Percentiles rank a stretch among this genome's conserved stretches.
phyloP scores from a whole-genome alignment of 78 protist species.

The Emiliania huxleyi region DNA sequence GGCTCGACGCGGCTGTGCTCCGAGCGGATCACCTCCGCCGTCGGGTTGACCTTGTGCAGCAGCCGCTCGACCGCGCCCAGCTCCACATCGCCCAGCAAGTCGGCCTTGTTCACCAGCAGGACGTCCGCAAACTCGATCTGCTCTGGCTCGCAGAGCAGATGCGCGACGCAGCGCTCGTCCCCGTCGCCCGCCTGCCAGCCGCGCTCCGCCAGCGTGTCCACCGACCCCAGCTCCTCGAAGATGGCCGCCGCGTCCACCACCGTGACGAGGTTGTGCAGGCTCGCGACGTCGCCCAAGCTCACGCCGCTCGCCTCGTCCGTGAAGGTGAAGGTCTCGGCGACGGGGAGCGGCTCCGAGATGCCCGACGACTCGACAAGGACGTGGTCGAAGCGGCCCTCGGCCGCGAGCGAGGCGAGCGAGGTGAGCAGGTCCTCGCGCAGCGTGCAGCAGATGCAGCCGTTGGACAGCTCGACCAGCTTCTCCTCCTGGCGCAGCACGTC shows the following conservation, averaged over 20 bases:
- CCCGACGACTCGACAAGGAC: not conserved
- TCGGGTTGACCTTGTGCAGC: not conserved
- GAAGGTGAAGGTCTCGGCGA: slow-evolving; percentile 84
- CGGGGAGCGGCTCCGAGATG: no score
- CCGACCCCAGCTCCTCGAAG: not conserved
- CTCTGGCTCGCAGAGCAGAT: slow-evolving; percentile 80
- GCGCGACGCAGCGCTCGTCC: slow-evolving; percentile 61
- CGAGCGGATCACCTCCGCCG: not conserved
- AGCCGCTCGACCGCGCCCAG: not conserved
- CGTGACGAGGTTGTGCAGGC: slow-evolving; percentile 65
- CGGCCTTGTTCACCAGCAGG: slow-evolving; percentile 80
- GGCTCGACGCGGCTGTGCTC: not conserved
- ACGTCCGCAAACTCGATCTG: slow-evolving; percentile 85
- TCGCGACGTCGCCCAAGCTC: no score
- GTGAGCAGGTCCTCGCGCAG: no score
- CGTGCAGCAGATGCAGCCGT: no score
- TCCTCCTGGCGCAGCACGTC: slow-evolving; percentile 41
- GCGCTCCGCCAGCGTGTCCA: not conserved
- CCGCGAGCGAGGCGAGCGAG: not conserved
- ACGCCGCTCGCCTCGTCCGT: slow-evolving; percentile 7
- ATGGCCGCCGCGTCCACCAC: slow-evolving; percentile 65
- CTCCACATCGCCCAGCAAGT: no score
- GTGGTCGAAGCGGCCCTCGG: not conserved
- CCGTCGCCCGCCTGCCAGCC: not conserved
- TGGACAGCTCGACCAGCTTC: slow-evolving; percentile 66